These are phyloP conservation scores for Mortierella sp. DNA, from an alignment of 371 early-diverging fungal genomes.

Conservation along the genomic window DNA sequence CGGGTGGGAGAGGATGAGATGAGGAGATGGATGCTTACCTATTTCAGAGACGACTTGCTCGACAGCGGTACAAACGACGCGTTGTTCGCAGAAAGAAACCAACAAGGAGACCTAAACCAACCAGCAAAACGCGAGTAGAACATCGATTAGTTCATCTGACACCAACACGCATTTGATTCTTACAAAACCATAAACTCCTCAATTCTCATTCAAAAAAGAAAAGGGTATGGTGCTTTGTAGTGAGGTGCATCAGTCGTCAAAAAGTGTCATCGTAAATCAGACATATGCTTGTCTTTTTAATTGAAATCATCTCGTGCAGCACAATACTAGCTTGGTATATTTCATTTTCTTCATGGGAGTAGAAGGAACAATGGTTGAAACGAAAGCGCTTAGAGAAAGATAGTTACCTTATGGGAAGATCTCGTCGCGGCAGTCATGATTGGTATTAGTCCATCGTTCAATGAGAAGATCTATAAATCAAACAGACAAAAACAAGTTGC, in stretches of 20 bases:
- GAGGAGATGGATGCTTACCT: conserved; percentile 8
- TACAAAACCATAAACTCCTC: neutral
- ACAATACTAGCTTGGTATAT: conserved; percentile 15
- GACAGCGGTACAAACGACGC: neutral
- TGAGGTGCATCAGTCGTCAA: conserved; percentile 56
- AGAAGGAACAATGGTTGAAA: neutral
- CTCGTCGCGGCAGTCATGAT: neutral
- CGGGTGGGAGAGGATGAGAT: neutral
- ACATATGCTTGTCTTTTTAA: conserved; percentile 60
- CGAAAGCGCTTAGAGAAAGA: neutral
- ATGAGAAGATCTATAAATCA: neutral
- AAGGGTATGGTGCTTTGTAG: conserved; percentile 10
- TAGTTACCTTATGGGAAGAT: conserved; percentile 6
- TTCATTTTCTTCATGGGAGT: neutral
- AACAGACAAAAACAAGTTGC: neutral
- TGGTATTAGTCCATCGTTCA: neutral
- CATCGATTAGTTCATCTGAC: conserved; percentile 16
- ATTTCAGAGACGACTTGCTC: neutral
- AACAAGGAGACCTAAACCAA: neutral
- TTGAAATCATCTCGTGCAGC: conserved; percentile 58
- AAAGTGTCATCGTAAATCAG: conserved; percentile 58
- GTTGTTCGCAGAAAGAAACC: neutral
- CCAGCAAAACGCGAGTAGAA: neutral
- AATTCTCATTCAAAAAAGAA: neutral
- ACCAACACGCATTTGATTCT: neutral